A percentile compares a stretch with the other conserved stretches of the same genome.
Conservation (phyloP, 306 rosid species). For the Styphnolobium japonicum region DNA sequence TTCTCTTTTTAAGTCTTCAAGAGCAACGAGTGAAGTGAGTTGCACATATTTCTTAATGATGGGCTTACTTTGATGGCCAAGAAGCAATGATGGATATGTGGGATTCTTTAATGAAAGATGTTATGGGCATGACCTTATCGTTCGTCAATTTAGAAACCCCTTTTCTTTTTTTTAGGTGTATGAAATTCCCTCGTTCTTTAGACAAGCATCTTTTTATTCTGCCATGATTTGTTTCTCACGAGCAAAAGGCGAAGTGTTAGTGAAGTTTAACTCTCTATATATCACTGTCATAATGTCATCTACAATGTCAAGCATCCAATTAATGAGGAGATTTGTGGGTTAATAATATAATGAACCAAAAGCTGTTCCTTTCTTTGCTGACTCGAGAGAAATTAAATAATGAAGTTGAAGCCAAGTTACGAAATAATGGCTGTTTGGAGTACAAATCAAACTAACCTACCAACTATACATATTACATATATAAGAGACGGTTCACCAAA, state of each 20-base stretch:
- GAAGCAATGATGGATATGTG: neutral
- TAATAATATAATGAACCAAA: neutral
- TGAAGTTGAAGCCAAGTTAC: neutral
- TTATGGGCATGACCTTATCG: neutral
- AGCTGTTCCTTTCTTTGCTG: conserved; percentile 24
- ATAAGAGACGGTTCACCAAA: conserved; percentile 13
- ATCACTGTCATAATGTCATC: neutral
- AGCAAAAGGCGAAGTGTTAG: neutral
- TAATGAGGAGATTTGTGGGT: neutral
- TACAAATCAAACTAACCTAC: neutral
- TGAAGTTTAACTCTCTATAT: neutral
- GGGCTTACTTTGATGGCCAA: neutral
- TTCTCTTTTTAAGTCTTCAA: too few species aligned
- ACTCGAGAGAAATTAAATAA: conserved; percentile 15
- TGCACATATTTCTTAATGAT: neutral
- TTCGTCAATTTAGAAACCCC: neutral
- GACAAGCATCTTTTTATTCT: neutral
- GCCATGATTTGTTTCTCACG: neutral
- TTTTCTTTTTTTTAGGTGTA: neutral
- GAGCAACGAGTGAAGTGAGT: too few species aligned
- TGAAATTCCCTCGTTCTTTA: neutral
- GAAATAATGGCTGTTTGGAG: neutral
- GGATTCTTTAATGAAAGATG: neutral
- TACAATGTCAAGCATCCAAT: neutral
- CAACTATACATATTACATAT: neutral